Evolutionary conservation across 352 stramenopile genomes (phyloP), one percentile per base, ranked within the genome.

Genomic region (Pythium phragmiticola): DNA sequence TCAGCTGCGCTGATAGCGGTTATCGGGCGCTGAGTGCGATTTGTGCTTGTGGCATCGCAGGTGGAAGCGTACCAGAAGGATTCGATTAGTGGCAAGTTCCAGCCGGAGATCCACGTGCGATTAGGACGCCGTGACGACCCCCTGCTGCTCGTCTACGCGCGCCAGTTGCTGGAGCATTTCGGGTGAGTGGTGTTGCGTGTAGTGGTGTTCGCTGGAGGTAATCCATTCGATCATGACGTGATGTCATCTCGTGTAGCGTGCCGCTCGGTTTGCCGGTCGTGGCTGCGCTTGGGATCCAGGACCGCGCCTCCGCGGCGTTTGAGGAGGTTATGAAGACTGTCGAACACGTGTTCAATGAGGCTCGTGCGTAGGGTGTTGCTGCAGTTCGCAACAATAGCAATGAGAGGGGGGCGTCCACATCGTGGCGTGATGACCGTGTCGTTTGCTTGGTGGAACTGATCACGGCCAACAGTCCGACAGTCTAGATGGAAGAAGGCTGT

Each of bases 121-220:
- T 75, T 94, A 45, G 86, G 86, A 4, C 72, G 84, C 19, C 81
- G 86, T 19, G 86, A 95, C 53, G 86, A 95, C 54, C 86, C 86
- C 42, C 77, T 95, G 36, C 63, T 95, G 58, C 71, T 95, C 42
- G 84, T 95, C 45, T 95, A 95, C 56, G 79, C 77, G 34, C 82
- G 86, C 33, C 86, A 95, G 49, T 84, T 95, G 58, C 74, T 92
- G 34, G 86, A 95, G 68, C 82, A 92, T 33, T 92, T 95, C 60
- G 84, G 86, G 86, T 95, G 12, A 42, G 16, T 63, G 11, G 19
- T 37, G 7, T 46, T 33, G n/a, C 9, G 36, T 16, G 21, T 30
- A 17, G 5, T 50, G n/a, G n/a, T n/a, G 39, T 17, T 9, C 43
- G 9, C 16, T n/a, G 43, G 7, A 23, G n/a, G 17, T 2, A 30